Percentiles rank a stretch among this genome's conserved stretches.
Evolutionary conservation across 2,329 filamentous ascomycete species (phyloP).

Genomic region (Xylariales sp.): DNA sequence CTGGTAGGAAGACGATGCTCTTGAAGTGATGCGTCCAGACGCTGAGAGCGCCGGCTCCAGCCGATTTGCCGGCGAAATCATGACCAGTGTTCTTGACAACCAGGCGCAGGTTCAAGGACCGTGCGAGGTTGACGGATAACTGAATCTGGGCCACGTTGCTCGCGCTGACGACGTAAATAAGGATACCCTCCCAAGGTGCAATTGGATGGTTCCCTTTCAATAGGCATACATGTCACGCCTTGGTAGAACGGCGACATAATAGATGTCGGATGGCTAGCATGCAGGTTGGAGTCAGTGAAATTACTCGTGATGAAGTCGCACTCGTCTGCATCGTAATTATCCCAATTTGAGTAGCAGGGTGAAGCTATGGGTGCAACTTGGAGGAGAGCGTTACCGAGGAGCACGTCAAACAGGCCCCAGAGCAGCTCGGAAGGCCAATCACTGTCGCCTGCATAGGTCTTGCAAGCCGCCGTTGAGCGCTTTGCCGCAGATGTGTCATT

Average conservation of each 20-base stretch:
- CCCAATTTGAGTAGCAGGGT: background rate
- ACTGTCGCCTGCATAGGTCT: background rate
- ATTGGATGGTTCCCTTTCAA: background rate
- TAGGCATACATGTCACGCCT: background rate
- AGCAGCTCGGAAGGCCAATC: background rate
- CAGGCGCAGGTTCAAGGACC: background rate
- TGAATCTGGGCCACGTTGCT: background rate
- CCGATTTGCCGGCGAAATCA: constrained; percentile 1
- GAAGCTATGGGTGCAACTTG: background rate
- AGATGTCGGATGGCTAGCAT: background rate
- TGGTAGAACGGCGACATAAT: background rate
- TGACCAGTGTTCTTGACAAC: constrained; percentile 2
- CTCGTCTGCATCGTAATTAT: background rate
- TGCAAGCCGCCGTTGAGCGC: too few species aligned
- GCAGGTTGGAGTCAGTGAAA: background rate
- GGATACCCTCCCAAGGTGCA: background rate
- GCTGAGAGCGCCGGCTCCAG: background rate
- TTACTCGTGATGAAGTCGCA: background rate
- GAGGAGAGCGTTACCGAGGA: background rate
- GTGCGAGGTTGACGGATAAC: background rate
- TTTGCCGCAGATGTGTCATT: too few species aligned
- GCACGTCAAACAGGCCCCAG: background rate
- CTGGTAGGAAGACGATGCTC: background rate
- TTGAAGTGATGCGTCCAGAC: constrained; percentile 5
- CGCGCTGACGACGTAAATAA: background rate